Evolutionary conservation across 208 protist genomes (phyloP).

Genomic region (Trypanosoma lewisi): DNA sequence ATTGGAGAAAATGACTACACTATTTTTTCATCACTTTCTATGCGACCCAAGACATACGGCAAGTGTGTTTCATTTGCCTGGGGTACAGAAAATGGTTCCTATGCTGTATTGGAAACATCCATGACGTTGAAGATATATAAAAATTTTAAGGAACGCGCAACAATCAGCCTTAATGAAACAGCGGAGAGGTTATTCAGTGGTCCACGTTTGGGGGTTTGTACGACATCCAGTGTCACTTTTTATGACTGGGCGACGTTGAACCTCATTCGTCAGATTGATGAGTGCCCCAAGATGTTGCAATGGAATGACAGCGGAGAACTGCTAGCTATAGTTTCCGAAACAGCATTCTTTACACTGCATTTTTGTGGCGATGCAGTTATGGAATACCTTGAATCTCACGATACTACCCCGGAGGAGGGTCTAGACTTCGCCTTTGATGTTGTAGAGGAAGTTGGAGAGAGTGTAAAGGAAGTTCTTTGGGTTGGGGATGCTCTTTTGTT

Average conservation of each 20-base stretch:
- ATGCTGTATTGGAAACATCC: conserved; percentile 91
- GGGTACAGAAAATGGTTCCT: conserved; percentile 85
- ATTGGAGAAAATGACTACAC: conserved; percentile 97
- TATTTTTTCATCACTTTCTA: conserved; percentile 96
- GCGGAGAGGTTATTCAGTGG: conserved; percentile 87
- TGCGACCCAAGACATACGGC: conserved; percentile 97
- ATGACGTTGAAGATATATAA: conserved; percentile 94
- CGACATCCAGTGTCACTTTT: conserved; percentile 83
- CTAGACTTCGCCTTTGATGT: conserved; percentile 96
- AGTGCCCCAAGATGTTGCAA: conserved; percentile 79
- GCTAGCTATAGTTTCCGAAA: conserved; percentile 87
- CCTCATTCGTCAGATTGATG: conserved; percentile 95
- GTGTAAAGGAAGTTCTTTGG: conserved; percentile 92
- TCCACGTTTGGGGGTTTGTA: conserved; percentile 89
- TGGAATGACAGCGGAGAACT: conserved; percentile 93
- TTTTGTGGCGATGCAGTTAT: conserved; percentile 90
- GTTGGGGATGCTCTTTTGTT: conserved; percentile 98
- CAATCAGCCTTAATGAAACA: conserved; percentile 57
- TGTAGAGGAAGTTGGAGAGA: conserved; percentile 91
- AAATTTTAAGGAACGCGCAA: conserved; percentile 94
- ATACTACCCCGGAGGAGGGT: conserved; percentile 83
- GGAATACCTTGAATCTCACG: conserved; percentile 63
- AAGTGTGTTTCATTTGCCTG: conserved; percentile 95
- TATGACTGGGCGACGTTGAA: conserved; percentile 96
- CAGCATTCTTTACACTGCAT: conserved; percentile 93